Base-by-base conservation (phyloP, 345 rosid genomes). In the Melaleuca alternifolia region DNA sequence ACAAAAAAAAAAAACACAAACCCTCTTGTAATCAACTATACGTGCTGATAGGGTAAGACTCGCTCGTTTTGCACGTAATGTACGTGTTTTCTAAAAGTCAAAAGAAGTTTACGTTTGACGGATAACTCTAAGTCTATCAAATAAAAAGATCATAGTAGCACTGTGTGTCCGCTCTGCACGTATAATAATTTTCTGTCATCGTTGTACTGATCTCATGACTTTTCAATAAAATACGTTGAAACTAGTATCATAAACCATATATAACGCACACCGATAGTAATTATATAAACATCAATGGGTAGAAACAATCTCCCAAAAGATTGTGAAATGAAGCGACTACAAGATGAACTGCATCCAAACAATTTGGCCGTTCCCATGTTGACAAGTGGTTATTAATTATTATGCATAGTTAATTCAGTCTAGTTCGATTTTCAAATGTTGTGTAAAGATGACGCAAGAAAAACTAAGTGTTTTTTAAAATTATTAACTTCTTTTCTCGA, bases 331-430 rank as follows among this genome's bases (percentile, higher is more conserved):
- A 24, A 56, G 26, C 3, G 26, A 24, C 24, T 0, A 24, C 0
- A 56, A 56, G 1, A 0, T 11, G 26, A 56, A 24, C 28, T 56
- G 28, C 0, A 0, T 56, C 41, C 41, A 41, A 41, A 4, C 41
- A 41, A 41, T 41, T 4, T 6, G 0, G 28, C 24, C 14, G 11
- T 0, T 56, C 30, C 0, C 13, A 56, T 11, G 62, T 56, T 56
- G 26, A 56, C 62, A 10, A 24, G 62, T n/a, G 3, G 0, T 56
- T 56, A 0, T 10, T 24, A 11, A 41, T 41, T 41, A n/a, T n/a
- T n/a, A n/a, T n/a, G n/a, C n/a, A n/a, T n/a, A n/a, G n/a, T n/a
- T n/a, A n/a, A n/a, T n/a, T n/a, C n/a, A n/a, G 24, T 24, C 28
- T 56, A 56, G 0, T 54, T 54, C 10, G 9, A 54, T 54, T 54